Evolutionary conservation across 2,329 filamentous ascomycete genomes (phyloP), one percentile per base, ranked within the genome.

Genomic region (Beauveria varroae): DNA sequence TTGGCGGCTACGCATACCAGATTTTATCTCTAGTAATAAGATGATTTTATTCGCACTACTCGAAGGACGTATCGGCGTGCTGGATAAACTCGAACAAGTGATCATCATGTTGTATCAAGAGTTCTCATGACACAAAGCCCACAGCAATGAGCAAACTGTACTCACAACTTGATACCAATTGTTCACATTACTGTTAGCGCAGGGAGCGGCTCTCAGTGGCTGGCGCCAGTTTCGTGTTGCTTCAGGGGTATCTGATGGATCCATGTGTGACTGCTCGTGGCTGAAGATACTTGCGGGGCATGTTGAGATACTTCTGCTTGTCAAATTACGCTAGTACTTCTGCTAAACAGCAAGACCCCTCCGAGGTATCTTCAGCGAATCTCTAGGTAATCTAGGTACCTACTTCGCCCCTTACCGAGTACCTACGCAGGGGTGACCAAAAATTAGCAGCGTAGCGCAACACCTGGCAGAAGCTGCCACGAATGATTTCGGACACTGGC

Each of bases 381-480:
- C 34, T 18, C 30, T 28, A 20, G 5, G 58, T 60, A 6, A 6
- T 6, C 12, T 16, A 5, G 34, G n/a, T n/a, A n/a, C n/a, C n/a
- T 37, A 37, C 34, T 37, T 37, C 34, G 5, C 34, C 34, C 34
- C 34, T 37, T 37, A 37, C 34, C 12, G 12, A 37, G 34, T 37
- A 37, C 30, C 30, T 30, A 51, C 20, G 46, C 44, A 49, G 34
- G 41, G 52, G 51, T 8, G 20, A 34, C 52, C 52, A 37, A 28
- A 57, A 60, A 54, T 28, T 54, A 47, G 53, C 37, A 46, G 46
- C 34, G 44, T 43, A 55, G 60, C 54, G 41, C 50, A 44, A 58
- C 49, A 43, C 54, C 60, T 62, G 46, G 53, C 56, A 60, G 53
- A 54, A 62, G 43, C 46, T 57, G 62, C 57, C 62, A 63, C 57